Percentiles rank a stretch among this genome's conserved stretches.
phyloP scores from a whole-genome alignment of 148 eudicot genomes.

The Simmondsia chinensis region DNA sequence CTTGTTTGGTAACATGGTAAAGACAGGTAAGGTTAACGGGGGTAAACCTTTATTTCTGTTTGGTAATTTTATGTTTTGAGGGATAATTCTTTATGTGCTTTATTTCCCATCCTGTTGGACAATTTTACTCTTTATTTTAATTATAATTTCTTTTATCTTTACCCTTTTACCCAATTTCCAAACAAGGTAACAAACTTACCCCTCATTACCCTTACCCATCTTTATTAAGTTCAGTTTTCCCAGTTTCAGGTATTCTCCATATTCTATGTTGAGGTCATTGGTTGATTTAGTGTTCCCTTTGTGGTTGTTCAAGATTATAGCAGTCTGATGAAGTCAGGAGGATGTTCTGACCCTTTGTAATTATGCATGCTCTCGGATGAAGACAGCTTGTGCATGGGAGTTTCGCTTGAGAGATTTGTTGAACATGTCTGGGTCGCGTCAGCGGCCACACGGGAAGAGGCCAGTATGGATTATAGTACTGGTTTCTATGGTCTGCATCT shows the following conservation, averaged over 20 bases:
- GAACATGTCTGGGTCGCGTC: constrained; percentile 39
- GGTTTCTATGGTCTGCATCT: constrained; percentile 41
- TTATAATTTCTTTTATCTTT: too few species aligned
- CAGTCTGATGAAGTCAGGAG: constrained; percentile 5
- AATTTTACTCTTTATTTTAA: too few species aligned
- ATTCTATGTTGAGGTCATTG: constrained; percentile 1
- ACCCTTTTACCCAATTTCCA: too few species aligned
- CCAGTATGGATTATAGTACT: constrained; percentile 43
- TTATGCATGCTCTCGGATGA: constrained; percentile 33
- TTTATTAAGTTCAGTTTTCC: constrained; percentile 6
- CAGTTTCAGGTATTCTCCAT: constrained; percentile 1
- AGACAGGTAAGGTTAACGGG: too few species aligned
- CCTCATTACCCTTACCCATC: too few species aligned
- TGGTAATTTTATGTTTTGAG: too few species aligned
- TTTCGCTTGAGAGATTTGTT: constrained; percentile 25
- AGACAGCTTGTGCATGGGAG: constrained; percentile 48
- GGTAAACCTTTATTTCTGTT: too few species aligned
- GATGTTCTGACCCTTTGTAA: constrained; percentile 5
- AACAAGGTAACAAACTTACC: too few species aligned
- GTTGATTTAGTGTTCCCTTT: neutral
- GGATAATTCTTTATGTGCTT: too few species aligned
- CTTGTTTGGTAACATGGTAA: too few species aligned
- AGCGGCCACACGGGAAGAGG: constrained; percentile 45
- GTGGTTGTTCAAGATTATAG: constrained; percentile 2
- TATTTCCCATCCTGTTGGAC: too few species aligned